phyloP scores from a whole-genome alignment of 495 filamentous ascomycete genomes.

The Penicillium coprophilum region DNA sequence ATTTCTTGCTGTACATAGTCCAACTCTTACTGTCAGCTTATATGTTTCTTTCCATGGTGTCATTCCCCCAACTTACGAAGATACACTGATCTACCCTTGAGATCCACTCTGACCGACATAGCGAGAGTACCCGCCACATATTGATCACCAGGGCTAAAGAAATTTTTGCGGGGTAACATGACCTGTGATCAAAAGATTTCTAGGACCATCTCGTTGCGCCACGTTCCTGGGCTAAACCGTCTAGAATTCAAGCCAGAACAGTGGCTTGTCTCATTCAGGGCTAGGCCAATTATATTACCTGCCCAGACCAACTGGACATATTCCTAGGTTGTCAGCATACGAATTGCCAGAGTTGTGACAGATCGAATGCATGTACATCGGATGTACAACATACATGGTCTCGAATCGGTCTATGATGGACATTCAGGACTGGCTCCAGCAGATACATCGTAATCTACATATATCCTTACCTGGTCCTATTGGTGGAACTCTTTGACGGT shows the following conservation, averaged over 20 bases:
- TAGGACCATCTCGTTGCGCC: background rate
- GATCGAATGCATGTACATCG: background rate
- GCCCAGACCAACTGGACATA: background rate
- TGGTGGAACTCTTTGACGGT: background rate
- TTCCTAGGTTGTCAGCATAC: background rate
- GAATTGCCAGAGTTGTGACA: background rate
- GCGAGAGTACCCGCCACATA: background rate
- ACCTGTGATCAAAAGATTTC: background rate
- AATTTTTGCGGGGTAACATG: slow-evolving; percentile 12
- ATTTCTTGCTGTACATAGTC: too few relatives aligned
- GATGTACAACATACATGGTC: background rate
- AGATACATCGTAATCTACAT: background rate
- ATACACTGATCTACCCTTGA: background rate
- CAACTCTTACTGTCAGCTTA: background rate
- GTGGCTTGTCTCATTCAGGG: background rate
- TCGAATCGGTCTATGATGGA: background rate
- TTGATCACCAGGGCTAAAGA: slow-evolving; percentile 4
- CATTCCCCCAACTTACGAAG: background rate
- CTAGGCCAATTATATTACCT: background rate
- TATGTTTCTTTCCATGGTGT: too few relatives aligned
- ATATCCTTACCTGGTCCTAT: background rate
- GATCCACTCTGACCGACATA: background rate
- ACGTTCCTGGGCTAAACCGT: background rate
- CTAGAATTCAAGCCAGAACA: background rate
- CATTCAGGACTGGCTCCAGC: too few relatives aligned